A percentile compares a stretch with the other conserved stretches of the same genome.
phyloP scores from a whole-genome alignment of 345 rosid species.

The Bruguiera sexangula region DNA sequence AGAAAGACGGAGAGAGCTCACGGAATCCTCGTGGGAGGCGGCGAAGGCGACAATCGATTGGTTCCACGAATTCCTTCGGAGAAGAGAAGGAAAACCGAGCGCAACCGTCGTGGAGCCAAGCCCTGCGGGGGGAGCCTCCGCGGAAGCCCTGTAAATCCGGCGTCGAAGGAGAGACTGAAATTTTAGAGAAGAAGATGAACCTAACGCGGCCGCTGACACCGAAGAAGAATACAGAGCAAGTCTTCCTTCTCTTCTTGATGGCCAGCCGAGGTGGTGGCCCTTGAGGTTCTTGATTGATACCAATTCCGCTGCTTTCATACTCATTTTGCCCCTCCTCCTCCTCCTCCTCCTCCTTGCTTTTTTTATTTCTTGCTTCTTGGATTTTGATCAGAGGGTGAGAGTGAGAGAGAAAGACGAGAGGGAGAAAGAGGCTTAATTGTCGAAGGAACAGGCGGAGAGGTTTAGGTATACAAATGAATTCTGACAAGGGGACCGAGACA shows the following conservation, averaged over 20 bases:
- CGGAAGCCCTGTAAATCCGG: conserved; percentile 3
- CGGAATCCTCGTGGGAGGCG: conserved; percentile 68
- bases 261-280: background rate
- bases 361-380: no score
- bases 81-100: conserved; percentile 29
- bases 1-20: conserved; percentile 9
- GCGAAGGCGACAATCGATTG: conserved; percentile 41
- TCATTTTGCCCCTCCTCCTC: background rate
- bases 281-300: conserved; percentile 9
- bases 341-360: no score
- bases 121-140: conserved; percentile 14
- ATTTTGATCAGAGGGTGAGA: no score
- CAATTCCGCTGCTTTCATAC: conserved; percentile 5
- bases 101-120: conserved; percentile 14
- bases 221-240: background rate
- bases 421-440: background rate
- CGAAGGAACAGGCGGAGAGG: background rate
- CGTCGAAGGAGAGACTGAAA: conserved; percentile 7
- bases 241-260: background rate
- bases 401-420: background rate
- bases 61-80: conserved; percentile 27
- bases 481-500: background rate
- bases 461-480: background rate
- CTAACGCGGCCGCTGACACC: no score
- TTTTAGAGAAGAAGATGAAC: background rate